Percentiles rank a stretch among this genome's conserved stretches.
These are phyloP conservation scores for Noccaea bulbosa DNA, from an alignment of 345 rosid genomes.

Conservation along the genomic window DNA sequence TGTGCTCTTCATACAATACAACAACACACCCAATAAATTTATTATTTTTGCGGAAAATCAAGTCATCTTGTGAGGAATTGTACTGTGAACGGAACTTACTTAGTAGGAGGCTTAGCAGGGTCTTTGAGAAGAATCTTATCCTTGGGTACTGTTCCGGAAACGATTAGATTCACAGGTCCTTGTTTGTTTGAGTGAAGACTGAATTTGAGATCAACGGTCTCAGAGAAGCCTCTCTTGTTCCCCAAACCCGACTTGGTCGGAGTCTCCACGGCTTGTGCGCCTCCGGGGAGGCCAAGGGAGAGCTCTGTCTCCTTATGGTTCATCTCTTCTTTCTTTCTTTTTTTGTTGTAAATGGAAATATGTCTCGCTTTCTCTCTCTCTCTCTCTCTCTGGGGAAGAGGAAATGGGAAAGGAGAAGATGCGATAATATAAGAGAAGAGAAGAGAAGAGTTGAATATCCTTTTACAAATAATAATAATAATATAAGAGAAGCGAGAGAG, in stretches of 20 bases:
- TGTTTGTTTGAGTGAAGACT: conserved; percentile 50
- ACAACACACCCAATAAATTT: conserved; percentile 4
- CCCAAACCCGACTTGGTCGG: conserved; percentile 30
- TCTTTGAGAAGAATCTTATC: conserved; percentile 42
- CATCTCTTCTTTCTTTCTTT: conserved; percentile 39
- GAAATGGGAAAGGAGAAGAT: conserved; percentile 5
- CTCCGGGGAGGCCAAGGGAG: conserved; percentile 72
- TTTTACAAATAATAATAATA: background rate
- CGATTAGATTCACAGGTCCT: conserved; percentile 35
- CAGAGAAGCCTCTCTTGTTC: conserved; percentile 73
- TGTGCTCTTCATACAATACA: conserved; percentile 60
- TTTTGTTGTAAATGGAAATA: background rate
- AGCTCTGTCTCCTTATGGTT: conserved; percentile 71
- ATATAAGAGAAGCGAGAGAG: conserved; percentile 17
- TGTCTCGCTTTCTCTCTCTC: background rate
- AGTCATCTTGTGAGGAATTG: background rate
- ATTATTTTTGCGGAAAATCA: background rate
- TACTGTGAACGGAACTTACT: conserved; percentile 49
- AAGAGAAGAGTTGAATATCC: too few relatives aligned
- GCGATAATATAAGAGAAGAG: conserved; percentile 21
- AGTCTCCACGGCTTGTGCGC: conserved; percentile 30
- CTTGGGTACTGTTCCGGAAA: too few relatives aligned
- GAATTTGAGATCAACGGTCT: conserved; percentile 73
- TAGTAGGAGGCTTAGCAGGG: conserved; percentile 64
- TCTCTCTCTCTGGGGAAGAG: conserved; percentile 24